Base-by-base conservation (phyloP, 129 eudicot species). In the Apium graveolens region DNA sequence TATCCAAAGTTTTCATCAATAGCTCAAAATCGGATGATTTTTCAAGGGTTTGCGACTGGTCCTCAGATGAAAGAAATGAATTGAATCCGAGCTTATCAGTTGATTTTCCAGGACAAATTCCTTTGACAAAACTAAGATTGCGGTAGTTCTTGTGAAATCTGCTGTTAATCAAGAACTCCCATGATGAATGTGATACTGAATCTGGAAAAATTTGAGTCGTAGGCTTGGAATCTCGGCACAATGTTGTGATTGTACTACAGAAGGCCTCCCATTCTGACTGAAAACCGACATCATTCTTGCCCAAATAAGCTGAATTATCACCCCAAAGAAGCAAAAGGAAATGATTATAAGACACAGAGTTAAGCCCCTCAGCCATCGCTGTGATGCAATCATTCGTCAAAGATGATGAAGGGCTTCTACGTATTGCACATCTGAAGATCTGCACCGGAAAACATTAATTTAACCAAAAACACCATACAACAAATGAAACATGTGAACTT, bases 201-300 rank as follows among this genome's bases (percentile, higher is more conserved):
- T 65, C 82, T 76, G 92, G 85, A 73, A 32, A 38, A 45, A n/a
- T 70, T 45, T 82, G 78, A 77, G 82, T 75, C 38, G 34, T 11
- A 76, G 51, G 62, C 42, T n/a, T 83, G 72, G 87, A 60, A 82
- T 87, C 86, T 39, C 81, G 78, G 82, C 87, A 86, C 75, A 92
- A 76, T 83, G 81, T 84, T 81, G 82, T 62, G 73, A 96, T 87
- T 65, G 86, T 80, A 80, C 85, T 74, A 74, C 82, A 84, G 77
- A 92, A 92, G 72, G 90, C 89, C 66, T 90, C 90, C 99, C 99
- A 96, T 86, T 96, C 99, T 26, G 90, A 86, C 77, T 89, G 95
- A 74, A 84, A 91, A 76, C 76, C 78, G 35, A 86, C 79, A 85
- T 90, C 86, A 57, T 82, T 85, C 80, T 79, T 80, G 18, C 80